A percentile compares a stretch with the other conserved stretches of the same genome.
phyloP scores from a whole-genome alignment of 78 protist genomes.

The Chrysochromulina tobinii region DNA sequence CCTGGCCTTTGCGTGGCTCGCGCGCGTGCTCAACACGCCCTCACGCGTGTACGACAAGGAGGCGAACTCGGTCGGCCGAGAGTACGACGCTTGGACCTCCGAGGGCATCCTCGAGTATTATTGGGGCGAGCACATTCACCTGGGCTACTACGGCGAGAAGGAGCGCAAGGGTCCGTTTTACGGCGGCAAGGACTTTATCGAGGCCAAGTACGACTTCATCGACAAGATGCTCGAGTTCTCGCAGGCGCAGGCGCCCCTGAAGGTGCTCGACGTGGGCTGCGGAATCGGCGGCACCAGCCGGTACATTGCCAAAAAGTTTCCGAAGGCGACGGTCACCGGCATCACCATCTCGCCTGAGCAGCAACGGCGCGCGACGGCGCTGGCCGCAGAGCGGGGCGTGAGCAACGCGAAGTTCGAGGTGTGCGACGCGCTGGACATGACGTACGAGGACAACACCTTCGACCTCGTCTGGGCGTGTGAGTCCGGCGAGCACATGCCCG shows the following conservation, averaged over 20 bases:
- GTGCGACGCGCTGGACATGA: conserved; percentile 57
- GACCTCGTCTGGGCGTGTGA: conserved; percentile 60
- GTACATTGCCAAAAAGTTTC: conserved; percentile 33
- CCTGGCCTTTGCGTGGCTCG: background rate
- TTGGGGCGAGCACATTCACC: conserved; percentile 67
- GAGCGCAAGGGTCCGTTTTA: background rate
- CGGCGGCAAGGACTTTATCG: conserved; percentile 29
- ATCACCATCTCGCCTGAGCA: conserved; percentile 47
- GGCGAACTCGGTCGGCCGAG: conserved; percentile 12
- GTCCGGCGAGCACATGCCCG: conserved; percentile 53
- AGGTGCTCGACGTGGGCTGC: conserved; percentile 52
- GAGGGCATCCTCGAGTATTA: conserved; percentile 59
- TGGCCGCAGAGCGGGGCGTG: conserved; percentile 27
- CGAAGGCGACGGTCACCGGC: conserved; percentile 27
- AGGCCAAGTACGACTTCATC: conserved; percentile 44
- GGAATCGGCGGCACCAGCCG: conserved; percentile 53
- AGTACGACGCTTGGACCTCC: conserved; percentile 44
- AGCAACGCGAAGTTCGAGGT: conserved; percentile 42
- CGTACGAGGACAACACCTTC: conserved; percentile 49
- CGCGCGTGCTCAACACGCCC: background rate
- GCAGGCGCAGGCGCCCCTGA: background rate
- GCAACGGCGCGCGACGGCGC: conserved; percentile 40
- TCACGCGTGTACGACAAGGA: background rate
- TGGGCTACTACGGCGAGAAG: conserved; percentile 49
- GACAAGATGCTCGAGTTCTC: conserved; percentile 28